Base-by-base conservation (phyloP, 345 rosid species). In the Citrus trifoliata region DNA sequence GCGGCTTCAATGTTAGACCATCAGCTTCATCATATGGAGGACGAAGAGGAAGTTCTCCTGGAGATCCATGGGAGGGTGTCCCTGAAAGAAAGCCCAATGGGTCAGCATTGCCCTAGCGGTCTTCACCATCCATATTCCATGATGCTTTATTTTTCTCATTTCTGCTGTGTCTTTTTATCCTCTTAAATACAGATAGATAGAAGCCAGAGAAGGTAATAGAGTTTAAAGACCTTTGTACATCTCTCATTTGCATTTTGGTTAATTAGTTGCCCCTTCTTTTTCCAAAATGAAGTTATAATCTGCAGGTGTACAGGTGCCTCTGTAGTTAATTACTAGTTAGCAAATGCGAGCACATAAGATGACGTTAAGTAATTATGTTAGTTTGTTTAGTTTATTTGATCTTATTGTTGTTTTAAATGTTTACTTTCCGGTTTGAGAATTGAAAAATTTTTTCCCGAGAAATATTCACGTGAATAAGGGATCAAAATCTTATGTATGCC, bases 61-160 rank as follows among this genome's bases (percentile, higher is more conserved):
- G 83, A 30, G 90, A 75, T 48, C 67, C 83, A 22, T 89, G 90
- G 92, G 89, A 85, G 16, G 85, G 80, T 62, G 81, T 65, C 13
- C 22, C 77, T 0, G 88, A 84, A 68, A 80, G 80, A 71, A 87
- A 87, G 75, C 55, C 82, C 38, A 77, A 76, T 55, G 80, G 82
- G 21, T 63, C 85, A 65, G 55, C 82, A 25, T 42, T 75, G 30
- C 84, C 70, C 56, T 83, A 75, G 76, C 18, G 30, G 65, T 40
- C 78, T 24, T 30, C 33, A 46, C 62, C 22, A 53, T 18, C 22
- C 58, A 18, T 53, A 4, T 19, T n/a, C 55, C 66, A 67, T 19
- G 79, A 60, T 25, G 25, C 73, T 65, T 79, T 67, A 62, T 42
- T 78, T 48, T 30, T 76, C 42, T 73, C 18, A 46, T 59, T 42